Conservation (phyloP, 306 rosid species). For the Macrotyloma uniflorum region DNA sequence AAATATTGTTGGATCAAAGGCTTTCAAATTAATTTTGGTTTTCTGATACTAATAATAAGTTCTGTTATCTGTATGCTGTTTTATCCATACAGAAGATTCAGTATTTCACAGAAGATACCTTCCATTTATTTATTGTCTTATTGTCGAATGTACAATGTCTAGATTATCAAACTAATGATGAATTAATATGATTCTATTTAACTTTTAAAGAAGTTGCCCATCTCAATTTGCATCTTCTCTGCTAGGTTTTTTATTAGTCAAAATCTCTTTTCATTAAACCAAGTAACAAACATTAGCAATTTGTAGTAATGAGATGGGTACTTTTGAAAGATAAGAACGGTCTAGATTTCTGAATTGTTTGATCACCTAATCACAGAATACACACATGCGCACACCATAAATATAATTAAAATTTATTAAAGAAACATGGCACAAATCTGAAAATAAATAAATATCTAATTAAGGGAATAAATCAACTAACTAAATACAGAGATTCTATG, state of each 20-base stretch:
- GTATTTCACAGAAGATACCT: not conserved
- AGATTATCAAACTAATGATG: not conserved
- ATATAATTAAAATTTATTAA: not conserved
- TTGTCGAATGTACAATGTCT: constrained; percentile 8
- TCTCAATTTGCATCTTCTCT: not conserved
- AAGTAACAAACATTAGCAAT: not conserved
- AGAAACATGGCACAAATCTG: not conserved
- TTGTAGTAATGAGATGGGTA: constrained; percentile 2
- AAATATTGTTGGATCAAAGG: not conserved
- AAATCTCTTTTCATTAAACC: constrained; percentile 1
- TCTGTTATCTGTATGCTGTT: constrained; percentile 28
- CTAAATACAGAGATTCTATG: not conserved
- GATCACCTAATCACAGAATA: constrained; percentile 5
- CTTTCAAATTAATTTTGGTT: constrained; percentile 3
- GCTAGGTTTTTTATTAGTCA: not conserved
- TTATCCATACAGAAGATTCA: constrained; percentile 6
- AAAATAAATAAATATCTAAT: not conserved
- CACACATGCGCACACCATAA: not conserved
- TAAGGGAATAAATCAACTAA: constrained; percentile 21
- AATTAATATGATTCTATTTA: not conserved
- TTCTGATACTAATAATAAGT: not conserved
- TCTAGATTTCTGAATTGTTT: not conserved
- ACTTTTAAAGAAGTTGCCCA: not conserved
- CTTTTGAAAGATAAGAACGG: not conserved
- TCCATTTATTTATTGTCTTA: constrained; percentile 16